Conservation (phyloP, 1,284 basidiomycete genomes). For the Melanopsichium pennsylvanicum region DNA sequence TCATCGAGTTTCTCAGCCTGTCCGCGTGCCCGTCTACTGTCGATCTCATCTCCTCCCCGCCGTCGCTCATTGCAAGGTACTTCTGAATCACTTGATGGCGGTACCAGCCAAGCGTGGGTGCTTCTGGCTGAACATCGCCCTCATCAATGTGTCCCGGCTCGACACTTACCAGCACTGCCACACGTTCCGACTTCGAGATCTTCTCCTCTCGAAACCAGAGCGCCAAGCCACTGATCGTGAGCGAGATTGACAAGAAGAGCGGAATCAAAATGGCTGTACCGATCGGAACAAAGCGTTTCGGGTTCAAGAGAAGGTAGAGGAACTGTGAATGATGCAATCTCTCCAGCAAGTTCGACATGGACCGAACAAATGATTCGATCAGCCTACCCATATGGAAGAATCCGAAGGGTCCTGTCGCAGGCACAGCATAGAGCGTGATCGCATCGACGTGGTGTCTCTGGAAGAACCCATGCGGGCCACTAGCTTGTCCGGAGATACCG, state of each 20-base stretch:
- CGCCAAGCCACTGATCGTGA: conserved; percentile 53
- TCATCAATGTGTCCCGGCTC: not conserved
- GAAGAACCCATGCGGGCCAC: conserved; percentile 49
- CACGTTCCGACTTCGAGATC: conserved; percentile 16
- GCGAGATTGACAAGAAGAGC: conserved; percentile 49
- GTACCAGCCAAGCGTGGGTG: conserved; percentile 26
- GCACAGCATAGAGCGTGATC: conserved; percentile 85
- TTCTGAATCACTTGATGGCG: conserved; percentile 12
- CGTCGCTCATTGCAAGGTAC: not conserved
- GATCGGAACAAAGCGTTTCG: conserved; percentile 56
- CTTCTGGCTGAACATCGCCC: conserved; percentile 23
- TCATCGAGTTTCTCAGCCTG: conserved; percentile 15
- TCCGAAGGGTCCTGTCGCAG: conserved; percentile 89
- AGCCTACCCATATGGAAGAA: conserved; percentile 83
- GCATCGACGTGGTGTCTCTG: conserved; percentile 90
- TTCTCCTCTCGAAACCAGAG: conserved; percentile 30
- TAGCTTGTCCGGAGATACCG: conserved; percentile 30
- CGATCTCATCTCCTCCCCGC: not conserved
- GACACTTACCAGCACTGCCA: conserved; percentile 5
- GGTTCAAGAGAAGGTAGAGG: conserved; percentile 59
- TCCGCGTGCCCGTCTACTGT: conserved; percentile 2
- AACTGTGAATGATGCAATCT: conserved; percentile 65
- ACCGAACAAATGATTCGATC: conserved; percentile 51
- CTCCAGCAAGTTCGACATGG: conserved; percentile 64
- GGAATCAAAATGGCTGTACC: conserved; percentile 53